Evolutionary conservation across 2,329 filamentous ascomycete genomes (phyloP), one percentile per base, ranked within the genome.

Genomic region (Aspergillus amoenus): DNA sequence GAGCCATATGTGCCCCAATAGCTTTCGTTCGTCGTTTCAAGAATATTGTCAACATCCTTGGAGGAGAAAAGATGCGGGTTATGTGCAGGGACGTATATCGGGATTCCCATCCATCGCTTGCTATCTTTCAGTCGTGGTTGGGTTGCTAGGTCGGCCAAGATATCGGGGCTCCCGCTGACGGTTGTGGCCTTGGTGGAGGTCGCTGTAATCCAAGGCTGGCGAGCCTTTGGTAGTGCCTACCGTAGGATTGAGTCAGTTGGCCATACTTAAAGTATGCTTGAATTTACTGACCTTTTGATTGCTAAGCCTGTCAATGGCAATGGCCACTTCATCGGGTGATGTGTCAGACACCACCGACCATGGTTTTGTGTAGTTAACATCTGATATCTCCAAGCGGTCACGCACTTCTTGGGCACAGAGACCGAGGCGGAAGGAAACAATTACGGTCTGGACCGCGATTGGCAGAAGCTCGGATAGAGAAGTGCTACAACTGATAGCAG

Each of bases 341-440:
- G 34, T 24, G n/a, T 52, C 21, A 8, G 12, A 52, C 21, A 52
- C 49, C 39, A 43, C 49, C 11, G 49, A 52, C 49, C 49, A 52
- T 4, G 49, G 49, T 15, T 43, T 22, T 21, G 49, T 52, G 8
- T n/a, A 24, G 39, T 32, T 54, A 9, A 8, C 11, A 17, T 44
- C 44, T 8, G 48, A 54, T 34, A 43, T 17, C 12, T 58, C 44
- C 13, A 58, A 27, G 11, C 12, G 24, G 18, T 58, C 45, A 12
- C 44, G 43, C 37, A 52, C 52, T 17, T 58, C 37, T 15, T 34
- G 12, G 5, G 52, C 54, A 17, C 52, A 43, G 13, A 61, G 41
- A 13, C 72, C 73, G 7, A 67, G 66, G 50, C 72, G 61, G 55
- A 76, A 71, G 9, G 74, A 68, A 45, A 73, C 63, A 41, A 67